Evolutionary conservation across 257 asterid genomes (phyloP).

Genomic region (Forsythia suspensa): DNA sequence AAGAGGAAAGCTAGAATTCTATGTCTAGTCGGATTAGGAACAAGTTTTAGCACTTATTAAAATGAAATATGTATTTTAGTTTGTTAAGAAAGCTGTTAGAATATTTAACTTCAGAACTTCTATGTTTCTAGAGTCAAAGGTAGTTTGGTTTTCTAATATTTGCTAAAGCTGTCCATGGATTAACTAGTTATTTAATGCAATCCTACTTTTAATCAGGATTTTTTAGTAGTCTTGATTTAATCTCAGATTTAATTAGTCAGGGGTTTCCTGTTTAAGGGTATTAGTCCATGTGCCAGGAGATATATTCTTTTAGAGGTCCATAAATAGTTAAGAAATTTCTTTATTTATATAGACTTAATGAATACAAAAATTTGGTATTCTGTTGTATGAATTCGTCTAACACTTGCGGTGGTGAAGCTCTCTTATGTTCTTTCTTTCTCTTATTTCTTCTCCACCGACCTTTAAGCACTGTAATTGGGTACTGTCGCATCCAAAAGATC

Average conservation of each 20-base stretch:
- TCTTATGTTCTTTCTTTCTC: slow-evolving; percentile 4
- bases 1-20: not conserved
- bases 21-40: slow-evolving; percentile 4
- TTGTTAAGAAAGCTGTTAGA: slow-evolving; percentile 5
- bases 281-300: not conserved
- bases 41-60: not conserved
- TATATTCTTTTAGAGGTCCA: not conserved
- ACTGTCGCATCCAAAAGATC: slow-evolving; percentile 13
- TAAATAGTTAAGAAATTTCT: not conserved
- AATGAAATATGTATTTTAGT: not conserved
- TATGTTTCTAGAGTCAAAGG: slow-evolving; percentile 11
- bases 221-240: not conserved
- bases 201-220: not conserved
- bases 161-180: not conserved
- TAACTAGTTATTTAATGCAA: slow-evolving; percentile 1
- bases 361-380: not conserved
- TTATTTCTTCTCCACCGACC: slow-evolving; percentile 2
- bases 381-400: not conserved
- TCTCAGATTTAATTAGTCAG: slow-evolving; percentile 17
- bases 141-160: not conserved
- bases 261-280: not conserved
- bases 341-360: not conserved
- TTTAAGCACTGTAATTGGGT: slow-evolving; percentile 14
- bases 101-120: not conserved
- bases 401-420: not conserved